Evolutionary conservation across 192 early-diverging fungal genomes (phyloP), one percentile per base, ranked within the genome.

Genomic region (Gaertneriomyces semiglobifer): DNA sequence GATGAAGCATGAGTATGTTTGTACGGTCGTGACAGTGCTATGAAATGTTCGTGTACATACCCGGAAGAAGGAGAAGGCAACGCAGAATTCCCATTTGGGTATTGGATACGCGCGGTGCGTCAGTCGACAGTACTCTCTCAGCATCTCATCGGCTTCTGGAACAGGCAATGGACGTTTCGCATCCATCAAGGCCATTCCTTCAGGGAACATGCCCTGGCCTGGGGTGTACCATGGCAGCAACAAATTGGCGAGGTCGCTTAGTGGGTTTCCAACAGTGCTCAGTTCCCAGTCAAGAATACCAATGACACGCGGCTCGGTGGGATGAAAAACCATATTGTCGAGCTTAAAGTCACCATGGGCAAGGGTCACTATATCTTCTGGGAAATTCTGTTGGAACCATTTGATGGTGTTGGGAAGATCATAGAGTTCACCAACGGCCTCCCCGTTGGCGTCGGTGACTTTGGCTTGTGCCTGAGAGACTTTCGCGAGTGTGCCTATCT

Each of bases 291-390:
- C 96, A 18, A 98, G 84, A 43, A 96, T 79, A 10, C 92, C 92
- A 78, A 96, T 90, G 5, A 96, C 87, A 4, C 71, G 63, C 18
- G 88, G 76, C 55, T 88, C 78, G 2, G 78, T 82, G 48, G 88
- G 85, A 68, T 98, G 89, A 81, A 90, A 95, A 0, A 91, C 75
- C 7, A 82, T 75, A 50, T 92, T 81, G 70, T 92, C 67, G 63
- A 89, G 77, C 79, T 94, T 96, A 76, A 86, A 98, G 69, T 98
- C 96, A 18, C 96, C 96, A 62, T 98, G 94, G 16, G 94, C 86
- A 46, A 98, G 77, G 5, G 91, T 89, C 0, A 89, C 86, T 55
- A 88, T 85, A 74, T 96, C 93, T 10, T 78, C 59, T 38, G 91
- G 81, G 57, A 79, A 72, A 70, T 90, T 84, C 0, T 63, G 69